A percentile compares a stretch with the other conserved stretches of the same genome.
phyloP scores from a whole-genome alignment of 257 asterid species.

The Ophiorrhiza pumila region DNA sequence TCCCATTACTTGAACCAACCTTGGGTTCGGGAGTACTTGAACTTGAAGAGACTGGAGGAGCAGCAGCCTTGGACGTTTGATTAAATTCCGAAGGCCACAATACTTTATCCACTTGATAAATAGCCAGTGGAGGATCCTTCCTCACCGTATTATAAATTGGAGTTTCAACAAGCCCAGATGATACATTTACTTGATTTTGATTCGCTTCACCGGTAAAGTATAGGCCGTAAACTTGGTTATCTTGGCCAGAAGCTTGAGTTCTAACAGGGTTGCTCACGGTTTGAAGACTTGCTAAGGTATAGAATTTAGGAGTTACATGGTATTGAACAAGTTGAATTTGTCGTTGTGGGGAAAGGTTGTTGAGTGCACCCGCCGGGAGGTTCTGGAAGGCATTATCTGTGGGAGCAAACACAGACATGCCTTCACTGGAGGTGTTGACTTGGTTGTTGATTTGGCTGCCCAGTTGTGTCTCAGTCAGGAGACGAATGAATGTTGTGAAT shows the following conservation, averaged over 20 bases:
- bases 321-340: constrained; percentile 60
- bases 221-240: constrained; percentile 49
- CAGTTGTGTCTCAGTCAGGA: constrained; percentile 49
- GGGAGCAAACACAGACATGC: constrained; percentile 81
- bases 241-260: constrained; percentile 70
- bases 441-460: constrained; percentile 75
- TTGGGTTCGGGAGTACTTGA: constrained; percentile 10
- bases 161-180: constrained; percentile 51
- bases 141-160: constrained; percentile 50
- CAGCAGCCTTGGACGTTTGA: constrained; percentile 37
- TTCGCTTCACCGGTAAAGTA: constrained; percentile 27
- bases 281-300: constrained; percentile 39
- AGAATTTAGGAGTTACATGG: constrained; percentile 68
- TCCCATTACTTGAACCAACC: constrained; percentile 18
- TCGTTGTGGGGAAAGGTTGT: constrained; percentile 57
- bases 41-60: constrained; percentile 37
- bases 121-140: constrained; percentile 57
- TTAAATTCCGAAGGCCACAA: constrained; percentile 50
- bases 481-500: constrained; percentile 48
- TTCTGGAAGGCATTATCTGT: constrained; percentile 76
- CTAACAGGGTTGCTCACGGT: constrained; percentile 89
- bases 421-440: constrained; percentile 65
- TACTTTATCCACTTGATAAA: constrained; percentile 72
- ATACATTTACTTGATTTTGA: constrained; percentile 55
- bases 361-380: constrained; percentile 73